Base-by-base conservation (phyloP, 148 eudicot species). In the Dianthus caryophyllus region DNA sequence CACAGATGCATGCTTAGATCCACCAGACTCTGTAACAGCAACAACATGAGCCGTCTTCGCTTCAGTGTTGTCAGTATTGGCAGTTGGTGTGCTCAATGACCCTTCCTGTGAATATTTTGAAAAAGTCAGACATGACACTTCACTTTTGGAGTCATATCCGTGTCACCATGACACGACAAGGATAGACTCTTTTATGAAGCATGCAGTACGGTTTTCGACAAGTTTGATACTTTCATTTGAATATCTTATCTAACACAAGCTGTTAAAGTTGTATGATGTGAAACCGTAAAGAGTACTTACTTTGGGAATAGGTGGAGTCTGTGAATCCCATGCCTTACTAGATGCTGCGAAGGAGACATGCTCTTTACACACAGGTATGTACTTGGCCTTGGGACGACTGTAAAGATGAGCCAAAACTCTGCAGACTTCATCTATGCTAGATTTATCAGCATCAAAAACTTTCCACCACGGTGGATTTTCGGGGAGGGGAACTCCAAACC, bases 391-490 rank as follows among this genome's bases (percentile, higher is more conserved):
- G n/a, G 96, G 89, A 64, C 88, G 90, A 79, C 81, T 81, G 70
- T 92, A 92, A 24, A 92, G 84, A 75, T 81, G 86, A 38, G 96
- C 91, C 62, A 92, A 67, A 73, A 87, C 90, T 55, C 81, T 82
- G 52, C 97, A 92, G 55, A 89, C 96, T 77, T 92, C 94, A 85
- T 92, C 87, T 25, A 87, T 89, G 6, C 84, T 87, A 71, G 84
- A 64, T 77, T 85, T 87, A 22, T 92, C 94, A 12, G 97, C 96
- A 79, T 92, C 96, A 75, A 92, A 89, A 47, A 85, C 97, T 77
- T 87, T 76, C 96, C 97, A 89, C 96, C 96, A 89, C 0, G 96
- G 96, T 49, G 97, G 97, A 81, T 89, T 82, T 77, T 85, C 96
- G 33, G 97, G 97, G 27, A 92, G 87, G 11, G 94, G 89, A 46